Percentiles rank a stretch among this genome's conserved stretches.
Evolutionary conservation across 495 filamentous ascomycete genomes (phyloP).

Genomic region (Aspergillus conjunctus): DNA sequence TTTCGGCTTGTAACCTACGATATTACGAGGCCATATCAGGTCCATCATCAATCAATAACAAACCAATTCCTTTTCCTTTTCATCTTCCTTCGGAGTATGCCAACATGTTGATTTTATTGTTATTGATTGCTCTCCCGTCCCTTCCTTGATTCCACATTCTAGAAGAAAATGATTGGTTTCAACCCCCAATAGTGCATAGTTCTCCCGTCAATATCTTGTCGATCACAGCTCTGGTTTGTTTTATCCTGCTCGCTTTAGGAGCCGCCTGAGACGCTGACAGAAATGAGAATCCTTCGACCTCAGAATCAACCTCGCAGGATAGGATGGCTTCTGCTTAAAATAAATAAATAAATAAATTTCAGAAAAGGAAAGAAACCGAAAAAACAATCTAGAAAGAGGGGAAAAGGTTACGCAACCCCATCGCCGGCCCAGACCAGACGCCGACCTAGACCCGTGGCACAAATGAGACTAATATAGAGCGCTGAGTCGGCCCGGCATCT

Average conservation of each 20-base stretch:
- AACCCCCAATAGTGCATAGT: not conserved
- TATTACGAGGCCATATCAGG: not conserved
- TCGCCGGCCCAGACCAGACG: not conserved
- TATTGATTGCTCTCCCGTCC: not conserved
- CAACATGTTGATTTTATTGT: not conserved
- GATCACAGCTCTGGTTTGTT: not conserved
- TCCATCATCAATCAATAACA: not conserved
- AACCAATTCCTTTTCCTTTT: not conserved
- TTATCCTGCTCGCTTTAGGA: not conserved
- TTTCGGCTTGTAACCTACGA: not conserved
- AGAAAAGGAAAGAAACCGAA: not conserved
- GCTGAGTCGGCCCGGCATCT: no score
- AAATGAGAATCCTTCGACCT: not conserved
- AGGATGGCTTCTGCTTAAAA: not conserved
- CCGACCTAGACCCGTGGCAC: not conserved
- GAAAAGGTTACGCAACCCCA: no score
- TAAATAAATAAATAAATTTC: not conserved
- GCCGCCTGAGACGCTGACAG: not conserved
- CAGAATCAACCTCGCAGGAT: no score
- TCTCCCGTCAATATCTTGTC: not conserved
- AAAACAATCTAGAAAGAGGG: no score
- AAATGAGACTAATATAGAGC: no score
- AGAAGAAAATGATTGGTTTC: conserved; percentile 1
- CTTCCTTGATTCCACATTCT: not conserved
- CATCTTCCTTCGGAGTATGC: not conserved